Evolutionary conservation across 495 filamentous ascomycete species (phyloP), one percentile per base, ranked within the genome.

Genomic region (Astrothelium subdiscretum): DNA sequence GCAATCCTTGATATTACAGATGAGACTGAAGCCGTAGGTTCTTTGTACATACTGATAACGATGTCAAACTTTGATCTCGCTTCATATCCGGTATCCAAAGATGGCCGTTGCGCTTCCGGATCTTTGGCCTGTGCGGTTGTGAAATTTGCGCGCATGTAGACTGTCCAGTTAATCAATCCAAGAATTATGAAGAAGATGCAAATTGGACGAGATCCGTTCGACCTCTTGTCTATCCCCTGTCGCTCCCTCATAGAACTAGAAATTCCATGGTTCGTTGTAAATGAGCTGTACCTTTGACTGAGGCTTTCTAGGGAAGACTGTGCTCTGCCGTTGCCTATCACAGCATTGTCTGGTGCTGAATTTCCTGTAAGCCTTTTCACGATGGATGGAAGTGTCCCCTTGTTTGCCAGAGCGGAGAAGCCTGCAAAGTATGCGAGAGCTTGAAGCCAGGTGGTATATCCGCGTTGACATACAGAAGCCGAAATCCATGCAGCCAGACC

Each of bases 11-110:
- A 35, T n/a, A 59, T 35, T 8, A 59, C 22, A n/a, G 31, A 35
- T 0, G 31, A 42, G 3, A 59, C 57, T 5, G 57, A 59, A 24
- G 57, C 31, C 31, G 10, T n/a, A 26, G 57, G 35, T 26, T 59
- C 57, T 12, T 3, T 4, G 24, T 59, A 35, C 57, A 59, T 59
- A 26, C 57, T 59, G 18, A 59, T 35, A n/a, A 59, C 57, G 35
- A 59, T 59, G n/a, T 59, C 57, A 26, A 59, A 26, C 5, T 59
- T 11, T 6, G 18, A 35, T 22, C 10, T 6, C 35, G 57, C 15
- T 20, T 35, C 0, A 31, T 59, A 59, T 3, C 22, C 35, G 27
- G 4, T 3, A 29, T 54, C 48, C 15, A 54, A 29, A 10, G 48
- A 54, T 8, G 24, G 48, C 2, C 24, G n/a, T 20, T 20, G 20